These are phyloP conservation scores for Pestalotiopsis fici DNA, from an alignment of 2,329 filamentous ascomycete species.

Conservation along the genomic window DNA sequence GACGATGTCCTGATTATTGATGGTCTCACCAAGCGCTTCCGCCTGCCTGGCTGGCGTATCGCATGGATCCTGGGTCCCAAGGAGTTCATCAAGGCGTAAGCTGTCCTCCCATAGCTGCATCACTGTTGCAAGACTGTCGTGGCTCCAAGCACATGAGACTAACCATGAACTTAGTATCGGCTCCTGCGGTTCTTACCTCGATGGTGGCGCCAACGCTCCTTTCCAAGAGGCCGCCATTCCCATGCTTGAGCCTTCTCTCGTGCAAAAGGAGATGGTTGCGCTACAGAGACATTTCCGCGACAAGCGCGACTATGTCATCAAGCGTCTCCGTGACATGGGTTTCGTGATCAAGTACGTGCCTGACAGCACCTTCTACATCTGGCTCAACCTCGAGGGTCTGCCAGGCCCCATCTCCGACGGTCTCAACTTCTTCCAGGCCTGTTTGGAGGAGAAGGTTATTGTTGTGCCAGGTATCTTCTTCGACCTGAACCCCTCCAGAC, in stretches of 20 bases:
- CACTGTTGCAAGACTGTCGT: not conserved
- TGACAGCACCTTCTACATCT: slow-evolving; percentile 94
- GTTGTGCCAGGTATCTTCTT: slow-evolving; percentile 98
- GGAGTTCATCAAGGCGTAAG: slow-evolving; percentile 85
- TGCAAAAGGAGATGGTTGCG: slow-evolving; percentile 83
- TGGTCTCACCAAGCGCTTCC: slow-evolving; percentile 94
- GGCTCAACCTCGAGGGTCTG: slow-evolving; percentile 66
- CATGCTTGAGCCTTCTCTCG: slow-evolving; percentile 86
- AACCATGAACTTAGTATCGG: slow-evolving; percentile 58
- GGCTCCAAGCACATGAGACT: slow-evolving; percentile 10
- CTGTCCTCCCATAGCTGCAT: slow-evolving; percentile 11
- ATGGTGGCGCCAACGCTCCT: slow-evolving; percentile 90
- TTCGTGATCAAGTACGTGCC: slow-evolving; percentile 84
- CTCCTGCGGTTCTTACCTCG: slow-evolving; percentile 89
- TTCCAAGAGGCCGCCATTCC: slow-evolving; percentile 92
- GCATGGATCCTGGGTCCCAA: slow-evolving; percentile 96
- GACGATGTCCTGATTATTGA: slow-evolving; percentile 95
- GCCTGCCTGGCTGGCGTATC: slow-evolving; percentile 93
- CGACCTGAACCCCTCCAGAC: slow-evolving; percentile 86
- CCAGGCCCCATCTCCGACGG: slow-evolving; percentile 87
- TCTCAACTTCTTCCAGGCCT: slow-evolving; percentile 95
- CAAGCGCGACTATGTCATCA: slow-evolving; percentile 90
- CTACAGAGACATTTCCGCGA: slow-evolving; percentile 86
- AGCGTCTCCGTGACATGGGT: slow-evolving; percentile 79
- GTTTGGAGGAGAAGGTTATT: slow-evolving; percentile 91